Base-by-base conservation (phyloP, 352 stramenopile genomes). In the Phytophthora foliorum region DNA sequence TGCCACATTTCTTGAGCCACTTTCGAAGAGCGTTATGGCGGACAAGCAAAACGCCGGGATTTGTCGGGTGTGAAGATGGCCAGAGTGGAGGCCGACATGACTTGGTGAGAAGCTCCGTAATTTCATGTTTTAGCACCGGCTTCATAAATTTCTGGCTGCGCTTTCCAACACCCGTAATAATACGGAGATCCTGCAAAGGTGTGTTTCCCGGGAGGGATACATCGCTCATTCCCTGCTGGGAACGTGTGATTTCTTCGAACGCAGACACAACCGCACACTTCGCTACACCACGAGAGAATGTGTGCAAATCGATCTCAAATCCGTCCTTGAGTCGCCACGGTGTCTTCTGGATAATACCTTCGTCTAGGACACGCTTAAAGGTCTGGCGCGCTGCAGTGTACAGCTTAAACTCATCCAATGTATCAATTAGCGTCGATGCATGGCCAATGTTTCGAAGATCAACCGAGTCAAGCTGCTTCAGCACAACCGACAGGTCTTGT, bases 231-330 rank as follows among this genome's bases (percentile, higher is more conserved):
- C 82, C 72, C 27, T 74, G 61, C 27, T 82, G 67, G 3, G 52
- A 54, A 4, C 45, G 70, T 38, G 57, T 67, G 48, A 89, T 78
- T 51, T 78, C 72, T n/a, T 84, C 69, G 21, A 93, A 84, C 13
- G 84, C 80, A 39, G 78, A 78, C 36, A 91, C 80, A n/a, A 92
- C 79, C 1, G 86, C 86, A 38, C 80, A 89, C 66, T 92, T 93
- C 13, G 82, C 86, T 11, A 89, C 70, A 17, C 83, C 83, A 17
- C 71, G 68, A 21, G 82, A 91, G 46, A 92, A 90, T 6, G 75
- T 82, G 74, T 93, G 86, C 67, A 93, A 63, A 32, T 93, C 84
- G 51, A 93, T 83, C 50, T 88, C 75, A 68, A 78, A 93, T 4
- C 82, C 80, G 25, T 88, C 75, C 31, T 88, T 79, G 2, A 76